Base-by-base conservation (phyloP, 768 basidiomycete genomes). In the Rhizopogon vulgaris region DNA sequence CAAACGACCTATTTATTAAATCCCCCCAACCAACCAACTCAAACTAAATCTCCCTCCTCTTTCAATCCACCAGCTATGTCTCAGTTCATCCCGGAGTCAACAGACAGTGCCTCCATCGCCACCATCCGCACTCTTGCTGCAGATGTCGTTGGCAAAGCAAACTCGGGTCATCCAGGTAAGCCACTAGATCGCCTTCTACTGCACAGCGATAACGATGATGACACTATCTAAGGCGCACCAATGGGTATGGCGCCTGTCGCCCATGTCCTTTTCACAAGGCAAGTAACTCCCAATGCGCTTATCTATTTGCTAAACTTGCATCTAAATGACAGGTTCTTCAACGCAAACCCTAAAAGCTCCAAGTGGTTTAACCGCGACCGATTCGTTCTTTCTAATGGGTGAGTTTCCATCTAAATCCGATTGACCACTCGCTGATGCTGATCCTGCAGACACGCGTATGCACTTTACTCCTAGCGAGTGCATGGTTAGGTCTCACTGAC, bases 351-450 rank as follows among this genome's bases (percentile, higher is more conserved):
- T 46, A 84, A 84, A 69, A 87, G 78, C 74, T 83, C 93, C 38
- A 85, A 90, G 69, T 95, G 92, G 94, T 87, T 87, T 74, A 95
- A 94, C 73, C 87, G 94, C 55, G 94, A 96, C 76, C 86, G 94
- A 71, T 97, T 95, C 62, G 94, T 97, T 54, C 84, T 96, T 58
- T 96, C 94, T 58, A 95, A 95, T 65, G 93, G 93, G 83, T 93
- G 70, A 59, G 86, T 71, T 38, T n/a, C 18, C 46, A 38, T 52
- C 24, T 28, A 45, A 37, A 17, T 30, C 10, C 30, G 37, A 14
- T 40, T 38, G 41, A 11, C 54, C 57, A 53, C 46, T 52, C 48
- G 52, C 39, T 65, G 17, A 56, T 41, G 43, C 43, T 30, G 8
- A 40, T 30, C 11, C 37, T 49, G 14, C 46, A 90, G 88, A 57